These are phyloP conservation scores for Daldinia sp. DNA, from an alignment of 2,329 filamentous ascomycete species.

Conservation along the genomic window DNA sequence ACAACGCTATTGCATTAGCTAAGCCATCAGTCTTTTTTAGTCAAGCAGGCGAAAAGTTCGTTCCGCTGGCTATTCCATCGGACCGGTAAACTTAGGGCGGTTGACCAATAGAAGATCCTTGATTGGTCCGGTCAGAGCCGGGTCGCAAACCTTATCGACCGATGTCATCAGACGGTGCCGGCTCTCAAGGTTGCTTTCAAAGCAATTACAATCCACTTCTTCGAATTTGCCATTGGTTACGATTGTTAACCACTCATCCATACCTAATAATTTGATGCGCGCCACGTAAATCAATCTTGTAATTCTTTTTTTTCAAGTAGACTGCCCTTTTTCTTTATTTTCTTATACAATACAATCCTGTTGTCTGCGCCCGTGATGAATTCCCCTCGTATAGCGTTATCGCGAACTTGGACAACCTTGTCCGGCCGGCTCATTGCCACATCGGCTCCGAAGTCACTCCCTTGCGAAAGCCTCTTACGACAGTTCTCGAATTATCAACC, in stretches of 20 bases:
- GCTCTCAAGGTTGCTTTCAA: slow-evolving; percentile 27
- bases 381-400: slow-evolving; percentile 52
- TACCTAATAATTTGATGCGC: not conserved
- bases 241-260: slow-evolving; percentile 9
- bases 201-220: slow-evolving; percentile 4
- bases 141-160: slow-evolving; percentile 44
- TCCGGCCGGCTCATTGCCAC: slow-evolving; percentile 50
- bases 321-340: not conserved
- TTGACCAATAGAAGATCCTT: slow-evolving; percentile 50
- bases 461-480: slow-evolving; percentile 56
- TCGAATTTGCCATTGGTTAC: slow-evolving; percentile 17
- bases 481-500: slow-evolving; percentile 56
- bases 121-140: slow-evolving; percentile 56
- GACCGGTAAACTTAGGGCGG: slow-evolving; percentile 6
- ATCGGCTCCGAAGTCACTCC: slow-evolving; percentile 57
- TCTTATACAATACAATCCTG: slow-evolving; percentile 2
- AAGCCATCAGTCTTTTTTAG: not conserved
- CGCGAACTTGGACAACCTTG: slow-evolving; percentile 50
- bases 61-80: not conserved
- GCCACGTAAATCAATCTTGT: not conserved
- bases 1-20: not conserved
- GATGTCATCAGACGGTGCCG: slow-evolving; percentile 48
- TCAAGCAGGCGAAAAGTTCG: not conserved
- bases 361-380: slow-evolving; percentile 55
- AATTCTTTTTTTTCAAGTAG: not conserved